These are phyloP conservation scores for Lavandula angustifolia DNA, from an alignment of 257 asterid species.

Conservation along the genomic window DNA sequence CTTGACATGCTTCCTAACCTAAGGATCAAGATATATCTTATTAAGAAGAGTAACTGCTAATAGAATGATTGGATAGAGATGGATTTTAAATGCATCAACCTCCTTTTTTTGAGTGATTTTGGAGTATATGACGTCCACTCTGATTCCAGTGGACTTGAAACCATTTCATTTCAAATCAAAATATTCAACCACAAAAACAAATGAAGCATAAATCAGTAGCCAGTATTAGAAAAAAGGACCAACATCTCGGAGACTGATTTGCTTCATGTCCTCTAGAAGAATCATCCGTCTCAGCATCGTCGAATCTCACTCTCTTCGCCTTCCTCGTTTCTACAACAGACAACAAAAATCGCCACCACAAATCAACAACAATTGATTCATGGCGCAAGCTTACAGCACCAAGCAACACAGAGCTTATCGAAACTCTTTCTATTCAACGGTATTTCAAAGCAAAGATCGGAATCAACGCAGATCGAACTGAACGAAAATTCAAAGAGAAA, in stretches of 20 bases:
- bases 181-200: neutral
- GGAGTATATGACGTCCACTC: neutral
- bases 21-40: neutral
- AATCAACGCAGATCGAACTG: conserved; percentile 4
- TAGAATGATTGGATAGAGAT: neutral
- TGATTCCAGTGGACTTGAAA: neutral
- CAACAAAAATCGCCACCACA: conserved; percentile 8
- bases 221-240: conserved; percentile 31
- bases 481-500: conserved; percentile 6
- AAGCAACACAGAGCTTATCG: neutral
- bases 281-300: conserved; percentile 39
- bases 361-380: conserved; percentile 4
- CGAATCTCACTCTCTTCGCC: conserved; percentile 57
- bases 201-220: conserved; percentile 21
- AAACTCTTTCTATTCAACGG: neutral
- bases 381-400: neutral
- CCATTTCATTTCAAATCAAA: neutral
- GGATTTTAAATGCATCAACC: too few relatives aligned
- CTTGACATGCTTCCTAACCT: neutral
- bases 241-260: conserved; percentile 39
- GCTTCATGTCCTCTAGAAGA: conserved; percentile 37
- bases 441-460: neutral
- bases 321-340: conserved; percentile 41
- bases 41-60: conserved; percentile 13
- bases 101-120: neutral